Conservation (phyloP, 2,329 filamentous ascomycete species). For the Dactylonectria macrodidyma region DNA sequence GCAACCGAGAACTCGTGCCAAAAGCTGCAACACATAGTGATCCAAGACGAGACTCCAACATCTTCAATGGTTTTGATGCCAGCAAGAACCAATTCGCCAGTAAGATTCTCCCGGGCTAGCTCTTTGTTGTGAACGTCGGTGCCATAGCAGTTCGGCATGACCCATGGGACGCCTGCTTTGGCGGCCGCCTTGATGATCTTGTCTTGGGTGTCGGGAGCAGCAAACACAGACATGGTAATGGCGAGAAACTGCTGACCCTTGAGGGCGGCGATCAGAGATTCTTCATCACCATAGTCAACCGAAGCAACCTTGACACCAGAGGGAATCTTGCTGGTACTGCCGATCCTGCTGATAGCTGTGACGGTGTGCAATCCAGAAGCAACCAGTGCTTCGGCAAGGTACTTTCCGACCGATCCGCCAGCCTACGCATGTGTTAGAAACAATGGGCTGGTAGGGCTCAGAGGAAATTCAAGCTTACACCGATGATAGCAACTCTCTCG, state of each 20-base stretch:
- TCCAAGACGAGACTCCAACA: slow-evolving; percentile 58
- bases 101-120: slow-evolving; percentile 54
- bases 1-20: slow-evolving; percentile 70
- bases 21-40: slow-evolving; percentile 67
- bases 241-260: slow-evolving; percentile 70
- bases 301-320: slow-evolving; percentile 57
- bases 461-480: slow-evolving; percentile 54
- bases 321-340: slow-evolving; percentile 59
- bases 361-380: slow-evolving; percentile 64
- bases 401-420: slow-evolving; percentile 57
- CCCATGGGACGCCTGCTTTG: slow-evolving; percentile 67
- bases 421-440: slow-evolving; percentile 51
- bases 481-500: slow-evolving; percentile 62
- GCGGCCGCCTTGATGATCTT: slow-evolving; percentile 69
- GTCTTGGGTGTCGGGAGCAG: slow-evolving; percentile 60
- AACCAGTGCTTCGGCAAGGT: slow-evolving; percentile 59
- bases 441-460: not conserved
- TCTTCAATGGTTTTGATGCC: slow-evolving; percentile 57
- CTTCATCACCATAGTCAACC: slow-evolving; percentile 62
- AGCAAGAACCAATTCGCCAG: slow-evolving; percentile 43
- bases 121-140: slow-evolving; percentile 56
- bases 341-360: slow-evolving; percentile 65
- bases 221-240: slow-evolving; percentile 64
- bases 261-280: slow-evolving; percentile 64
- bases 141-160: slow-evolving; percentile 69